These are phyloP conservation scores for Silene vulgaris DNA, from an alignment of 179 eudicot species.

Conservation along the genomic window DNA sequence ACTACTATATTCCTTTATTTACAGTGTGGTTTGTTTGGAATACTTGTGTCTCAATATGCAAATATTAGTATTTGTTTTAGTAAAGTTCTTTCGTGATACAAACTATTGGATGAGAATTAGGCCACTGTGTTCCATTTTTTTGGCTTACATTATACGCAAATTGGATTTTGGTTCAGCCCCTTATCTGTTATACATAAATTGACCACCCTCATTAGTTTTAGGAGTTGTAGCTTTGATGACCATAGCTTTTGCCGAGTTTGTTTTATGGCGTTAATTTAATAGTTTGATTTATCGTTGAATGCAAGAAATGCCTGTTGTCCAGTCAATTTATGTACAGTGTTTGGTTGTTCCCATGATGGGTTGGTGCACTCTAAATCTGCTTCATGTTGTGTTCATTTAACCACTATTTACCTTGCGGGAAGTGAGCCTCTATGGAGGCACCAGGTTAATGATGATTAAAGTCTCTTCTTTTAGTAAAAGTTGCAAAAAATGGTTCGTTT, in stretches of 20 bases:
- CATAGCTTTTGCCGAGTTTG: too few relatives aligned
- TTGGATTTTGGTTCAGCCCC: constrained; percentile 1
- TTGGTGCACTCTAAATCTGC: not conserved
- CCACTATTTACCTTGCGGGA: not conserved
- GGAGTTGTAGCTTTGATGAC: too few relatives aligned
- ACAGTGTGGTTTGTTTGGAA: not conserved
- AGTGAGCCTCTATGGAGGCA: not conserved
- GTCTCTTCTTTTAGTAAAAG: not conserved
- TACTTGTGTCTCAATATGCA: not conserved
- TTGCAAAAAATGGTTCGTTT: not conserved
- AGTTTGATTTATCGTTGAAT: not conserved
- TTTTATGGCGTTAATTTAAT: not conserved
- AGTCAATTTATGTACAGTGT: not conserved
- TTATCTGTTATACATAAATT: not conserved
- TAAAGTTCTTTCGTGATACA: not conserved
- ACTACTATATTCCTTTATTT: not conserved
- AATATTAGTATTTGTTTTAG: not conserved
- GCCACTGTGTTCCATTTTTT: not conserved
- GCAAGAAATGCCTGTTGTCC: not conserved
- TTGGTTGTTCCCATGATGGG: not conserved
- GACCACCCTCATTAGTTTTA: too few relatives aligned
- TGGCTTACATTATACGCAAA: not conserved
- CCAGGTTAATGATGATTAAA: not conserved
- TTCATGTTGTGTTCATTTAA: not conserved
- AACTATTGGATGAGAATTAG: too few relatives aligned